A percentile compares a stretch with the other conserved stretches of the same genome.
phyloP scores from a whole-genome alignment of 176 grass and related monocot genomes.

The Cenchrus purpureus region DNA sequence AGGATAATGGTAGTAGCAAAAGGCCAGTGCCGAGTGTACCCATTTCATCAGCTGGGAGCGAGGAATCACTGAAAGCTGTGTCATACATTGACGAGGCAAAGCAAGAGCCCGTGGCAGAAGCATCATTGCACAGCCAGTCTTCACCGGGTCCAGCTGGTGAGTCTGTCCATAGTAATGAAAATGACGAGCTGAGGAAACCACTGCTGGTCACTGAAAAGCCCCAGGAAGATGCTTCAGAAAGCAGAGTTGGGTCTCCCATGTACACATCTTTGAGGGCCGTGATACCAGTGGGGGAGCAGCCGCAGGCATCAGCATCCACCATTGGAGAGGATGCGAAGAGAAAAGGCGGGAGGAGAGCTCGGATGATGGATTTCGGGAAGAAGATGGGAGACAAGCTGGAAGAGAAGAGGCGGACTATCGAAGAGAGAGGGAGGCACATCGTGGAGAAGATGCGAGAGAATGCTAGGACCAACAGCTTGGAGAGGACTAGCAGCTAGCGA shows the following conservation, averaged over 20 bases:
- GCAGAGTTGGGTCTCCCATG: slow-evolving; percentile 29
- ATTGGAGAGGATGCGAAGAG: slow-evolving; percentile 56
- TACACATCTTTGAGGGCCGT: slow-evolving; percentile 41
- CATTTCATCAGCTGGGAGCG: slow-evolving; percentile 21
- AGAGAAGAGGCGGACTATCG: slow-evolving; percentile 81
- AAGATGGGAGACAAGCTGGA: slow-evolving; percentile 89
- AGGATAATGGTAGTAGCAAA: slow-evolving; percentile 42
- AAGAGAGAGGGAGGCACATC: slow-evolving; percentile 79
- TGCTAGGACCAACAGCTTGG: slow-evolving; percentile 57
- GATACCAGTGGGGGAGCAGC: slow-evolving; percentile 46
- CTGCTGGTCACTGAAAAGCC: slow-evolving; percentile 45
- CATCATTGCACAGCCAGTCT: slow-evolving; percentile 27
- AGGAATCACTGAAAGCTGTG: slow-evolving; percentile 47
- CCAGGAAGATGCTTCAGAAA: slow-evolving; percentile 41
- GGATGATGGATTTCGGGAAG: slow-evolving; percentile 87
- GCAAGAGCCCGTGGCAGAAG: slow-evolving; percentile 40
- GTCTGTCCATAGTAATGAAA: slow-evolving; percentile 7
- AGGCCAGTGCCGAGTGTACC: neutral
- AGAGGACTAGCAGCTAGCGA: slow-evolving; percentile 33
- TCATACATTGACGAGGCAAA: slow-evolving; percentile 42
- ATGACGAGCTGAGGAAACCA: slow-evolving; percentile 45
- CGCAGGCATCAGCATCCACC: neutral
- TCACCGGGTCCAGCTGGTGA: neutral
- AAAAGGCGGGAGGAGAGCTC: slow-evolving; percentile 62
- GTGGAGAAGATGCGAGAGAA: slow-evolving; percentile 95